Evolutionary conservation across 2,329 filamentous ascomycete species (phyloP).

Genomic region (Phoma sp.): DNA sequence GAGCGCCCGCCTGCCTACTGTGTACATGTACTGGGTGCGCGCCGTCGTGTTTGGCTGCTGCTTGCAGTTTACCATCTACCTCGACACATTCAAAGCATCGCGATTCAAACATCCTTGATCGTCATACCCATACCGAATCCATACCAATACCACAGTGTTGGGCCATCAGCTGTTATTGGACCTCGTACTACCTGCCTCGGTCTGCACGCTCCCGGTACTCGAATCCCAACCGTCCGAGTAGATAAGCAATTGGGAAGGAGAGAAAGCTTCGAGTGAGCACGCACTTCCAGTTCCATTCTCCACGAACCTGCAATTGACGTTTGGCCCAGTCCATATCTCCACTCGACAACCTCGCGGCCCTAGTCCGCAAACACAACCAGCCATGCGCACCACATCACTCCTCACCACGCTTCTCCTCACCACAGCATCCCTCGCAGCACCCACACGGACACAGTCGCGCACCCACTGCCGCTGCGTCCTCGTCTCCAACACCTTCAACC

Average conservation of each 20-base stretch:
- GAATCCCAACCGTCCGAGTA: background rate
- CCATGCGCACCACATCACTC: conserved; percentile 22
- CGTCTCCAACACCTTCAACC: conserved; percentile 23
- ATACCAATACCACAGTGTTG: conserved; percentile 2
- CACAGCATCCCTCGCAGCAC: conserved; percentile 21
- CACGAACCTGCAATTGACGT: background rate
- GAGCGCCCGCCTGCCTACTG: conserved; percentile 7
- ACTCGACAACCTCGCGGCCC: background rate
- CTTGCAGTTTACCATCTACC: background rate
- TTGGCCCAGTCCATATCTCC: background rate
- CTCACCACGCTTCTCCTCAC: conserved; percentile 19
- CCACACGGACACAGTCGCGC: conserved; percentile 28
- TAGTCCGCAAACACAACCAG: background rate
- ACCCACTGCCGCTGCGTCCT: conserved; percentile 42
- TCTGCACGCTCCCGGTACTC: conserved; percentile 2
- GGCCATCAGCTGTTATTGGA: background rate
- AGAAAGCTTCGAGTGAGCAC: conserved; percentile 2
- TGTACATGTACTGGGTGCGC: conserved; percentile 13
- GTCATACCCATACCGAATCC: conserved; percentile 1
- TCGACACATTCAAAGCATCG: background rate
- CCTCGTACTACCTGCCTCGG: conserved; percentile 1
- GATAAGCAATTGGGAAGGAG: background rate
- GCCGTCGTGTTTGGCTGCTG: conserved; percentile 9
- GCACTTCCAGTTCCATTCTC: background rate
- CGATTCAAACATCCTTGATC: background rate